Percentiles rank a stretch among this genome's conserved stretches.
These are phyloP conservation scores for Symbiodinium natans DNA, from an alignment of 73 alveolate genomes.

Conservation along the genomic window DNA sequence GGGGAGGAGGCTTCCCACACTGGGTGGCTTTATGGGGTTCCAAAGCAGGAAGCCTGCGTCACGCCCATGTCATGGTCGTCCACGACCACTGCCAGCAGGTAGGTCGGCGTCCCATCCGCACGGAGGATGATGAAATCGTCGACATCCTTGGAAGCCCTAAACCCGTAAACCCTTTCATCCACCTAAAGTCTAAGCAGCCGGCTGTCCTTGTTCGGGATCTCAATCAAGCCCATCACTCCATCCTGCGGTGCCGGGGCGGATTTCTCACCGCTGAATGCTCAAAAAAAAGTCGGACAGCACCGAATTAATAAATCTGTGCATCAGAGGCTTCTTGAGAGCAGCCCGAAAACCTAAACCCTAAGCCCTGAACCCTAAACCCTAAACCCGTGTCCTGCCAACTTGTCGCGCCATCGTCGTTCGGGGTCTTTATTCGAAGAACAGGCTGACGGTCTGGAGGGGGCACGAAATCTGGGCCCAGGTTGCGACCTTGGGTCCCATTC, in stretches of 20 bases:
- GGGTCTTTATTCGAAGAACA: conserved; percentile 71
- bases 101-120: conserved; percentile 89
- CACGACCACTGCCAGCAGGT: conserved; percentile 89
- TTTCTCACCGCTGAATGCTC: no score
- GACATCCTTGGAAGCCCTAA: background rate
- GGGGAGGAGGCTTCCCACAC: background rate
- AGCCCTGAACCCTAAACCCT: no score
- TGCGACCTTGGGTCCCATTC: conserved; percentile 23
- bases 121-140: conserved; percentile 91
- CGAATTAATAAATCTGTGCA: no score
- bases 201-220: conserved; percentile 82
- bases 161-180: no score
- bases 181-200: no score
- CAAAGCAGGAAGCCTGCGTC: conserved; percentile 32
- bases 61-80: conserved; percentile 95
- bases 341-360: no score
- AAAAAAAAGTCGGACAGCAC: no score
- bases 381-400: conserved; percentile 28
- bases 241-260: background rate
- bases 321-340: no score
- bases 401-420: conserved; percentile 32
- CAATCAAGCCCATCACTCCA: conserved; percentile 77
- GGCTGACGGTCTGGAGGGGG: conserved; percentile 32
- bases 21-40: background rate
- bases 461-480: conserved; percentile 16